Evolutionary conservation across 192 early-diverging fungal species (phyloP).

Genomic region (Lunasporangiospora selenospora): DNA sequence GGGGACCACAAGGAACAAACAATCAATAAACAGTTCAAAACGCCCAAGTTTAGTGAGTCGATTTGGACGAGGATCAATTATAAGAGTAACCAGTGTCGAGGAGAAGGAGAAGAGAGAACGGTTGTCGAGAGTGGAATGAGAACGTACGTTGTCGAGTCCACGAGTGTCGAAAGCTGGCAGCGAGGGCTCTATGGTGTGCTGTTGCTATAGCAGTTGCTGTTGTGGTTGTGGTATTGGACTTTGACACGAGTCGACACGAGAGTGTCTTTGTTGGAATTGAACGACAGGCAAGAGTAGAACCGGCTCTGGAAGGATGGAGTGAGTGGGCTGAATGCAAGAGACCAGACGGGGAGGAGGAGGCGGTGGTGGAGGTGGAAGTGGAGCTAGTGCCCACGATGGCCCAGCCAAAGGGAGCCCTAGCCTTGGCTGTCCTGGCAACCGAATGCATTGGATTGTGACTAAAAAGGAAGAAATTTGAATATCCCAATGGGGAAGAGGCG

Average conservation of each 20-base stretch:
- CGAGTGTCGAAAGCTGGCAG: no score
- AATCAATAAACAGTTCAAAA: no score
- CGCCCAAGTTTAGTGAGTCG: not conserved
- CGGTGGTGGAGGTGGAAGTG: not conserved
- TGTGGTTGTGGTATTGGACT: not conserved
- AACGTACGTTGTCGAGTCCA: no score
- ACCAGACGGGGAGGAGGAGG: not conserved
- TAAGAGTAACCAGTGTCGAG: not conserved
- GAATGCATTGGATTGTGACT: constrained; percentile 2
- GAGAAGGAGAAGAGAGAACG: not conserved
- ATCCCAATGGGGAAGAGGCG: no score
- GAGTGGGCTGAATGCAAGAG: not conserved
- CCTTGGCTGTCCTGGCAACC: constrained; percentile 14
- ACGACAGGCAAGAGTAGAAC: not conserved
- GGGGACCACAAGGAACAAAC: no score
- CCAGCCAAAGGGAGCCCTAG: constrained; percentile 11
- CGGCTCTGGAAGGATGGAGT: no score
- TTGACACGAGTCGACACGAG: not conserved
- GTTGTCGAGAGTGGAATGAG: no score
- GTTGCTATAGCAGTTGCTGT: no score
- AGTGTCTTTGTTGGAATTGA: not conserved
- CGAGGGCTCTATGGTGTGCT: no score
- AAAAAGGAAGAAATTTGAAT: no score
- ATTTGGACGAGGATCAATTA: not conserved
- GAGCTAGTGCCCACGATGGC: not conserved